Percentiles rank a stretch among this genome's conserved stretches.
Conservation (phyloP, 2,329 filamentous ascomycete genomes). For the Neurospora sp. region DNA sequence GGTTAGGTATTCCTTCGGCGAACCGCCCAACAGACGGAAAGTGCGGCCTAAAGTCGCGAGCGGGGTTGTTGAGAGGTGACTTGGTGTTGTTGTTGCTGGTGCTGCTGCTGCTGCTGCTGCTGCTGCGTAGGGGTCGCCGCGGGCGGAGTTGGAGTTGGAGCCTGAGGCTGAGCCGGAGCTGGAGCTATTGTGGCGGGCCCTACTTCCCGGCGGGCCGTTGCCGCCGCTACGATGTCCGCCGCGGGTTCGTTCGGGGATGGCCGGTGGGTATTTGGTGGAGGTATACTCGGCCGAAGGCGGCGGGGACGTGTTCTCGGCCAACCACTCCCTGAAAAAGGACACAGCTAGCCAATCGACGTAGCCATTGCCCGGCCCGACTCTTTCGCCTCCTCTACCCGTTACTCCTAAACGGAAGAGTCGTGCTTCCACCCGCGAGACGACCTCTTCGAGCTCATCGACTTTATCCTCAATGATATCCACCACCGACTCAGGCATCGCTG, state of each 20-base stretch:
- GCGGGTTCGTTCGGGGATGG: conserved; percentile 13
- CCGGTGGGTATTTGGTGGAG: conserved; percentile 15
- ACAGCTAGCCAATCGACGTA: conserved; percentile 88
- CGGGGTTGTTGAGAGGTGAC: conserved; percentile 21
- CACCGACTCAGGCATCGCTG: conserved; percentile 62
- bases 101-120: neutral
- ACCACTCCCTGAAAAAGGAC: conserved; percentile 82
- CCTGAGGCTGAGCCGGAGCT: neutral
- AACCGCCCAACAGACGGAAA: conserved; percentile 66
- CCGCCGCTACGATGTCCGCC: conserved; percentile 11
- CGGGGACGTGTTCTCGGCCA: conserved; percentile 80
- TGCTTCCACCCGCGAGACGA: conserved; percentile 68
- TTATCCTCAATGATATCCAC: conserved; percentile 92
- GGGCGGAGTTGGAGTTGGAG: conserved; percentile 18
- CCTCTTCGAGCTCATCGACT: conserved; percentile 81
- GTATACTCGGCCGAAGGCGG: conserved; percentile 31
- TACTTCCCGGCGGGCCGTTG: neutral
- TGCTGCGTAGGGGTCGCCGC: conserved; percentile 25
- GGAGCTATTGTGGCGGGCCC: neutral
- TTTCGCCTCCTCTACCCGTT: conserved; percentile 69
- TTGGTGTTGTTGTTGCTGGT: conserved; percentile 6
- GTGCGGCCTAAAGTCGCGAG: conserved; percentile 58
- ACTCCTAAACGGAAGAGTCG: conserved; percentile 74
- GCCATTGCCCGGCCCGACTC: conserved; percentile 67
- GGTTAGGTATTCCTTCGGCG: conserved; percentile 53